phyloP scores from a whole-genome alignment of 192 early-diverging fungal species.

The Backusella tarrabulga region DNA sequence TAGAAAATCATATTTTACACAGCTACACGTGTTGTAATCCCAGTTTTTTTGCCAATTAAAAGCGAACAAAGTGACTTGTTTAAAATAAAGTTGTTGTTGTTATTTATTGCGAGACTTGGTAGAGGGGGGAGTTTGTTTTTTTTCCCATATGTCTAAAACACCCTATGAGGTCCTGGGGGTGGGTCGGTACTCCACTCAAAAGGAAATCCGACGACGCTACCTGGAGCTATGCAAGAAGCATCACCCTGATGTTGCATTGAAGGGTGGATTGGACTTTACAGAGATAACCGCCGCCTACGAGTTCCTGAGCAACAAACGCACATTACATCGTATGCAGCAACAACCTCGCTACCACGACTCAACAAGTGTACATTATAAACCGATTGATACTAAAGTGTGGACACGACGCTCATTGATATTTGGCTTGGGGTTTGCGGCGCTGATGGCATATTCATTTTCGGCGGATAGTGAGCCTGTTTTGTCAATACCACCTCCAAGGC shows the following conservation, averaged over 20 bases:
- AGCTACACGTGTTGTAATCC: background rate
- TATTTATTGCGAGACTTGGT: background rate
- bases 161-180: constrained; percentile 31
- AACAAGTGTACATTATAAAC: background rate
- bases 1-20: background rate
- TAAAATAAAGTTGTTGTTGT: background rate
- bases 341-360: background rate
- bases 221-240: constrained; percentile 26
- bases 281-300: constrained; percentile 33
- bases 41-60: background rate
- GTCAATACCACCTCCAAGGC: background rate
- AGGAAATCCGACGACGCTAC: constrained; percentile 25
- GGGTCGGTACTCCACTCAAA: constrained; percentile 12
- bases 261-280: background rate
- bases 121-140: background rate
- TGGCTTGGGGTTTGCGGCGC: background rate
- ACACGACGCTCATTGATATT: background rate
- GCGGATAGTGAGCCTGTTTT: background rate
- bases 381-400: constrained; percentile 8
- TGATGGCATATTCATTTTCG: background rate
- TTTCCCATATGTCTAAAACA: constrained; percentile 12
- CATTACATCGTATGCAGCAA: background rate
- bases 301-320: constrained; percentile 1
- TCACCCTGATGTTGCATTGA: constrained; percentile 24
- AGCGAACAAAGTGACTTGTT: background rate